These are phyloP conservation scores for Dentiscutata heterogama DNA, from an alignment of 371 early-diverging fungal genomes.

Conservation along the genomic window DNA sequence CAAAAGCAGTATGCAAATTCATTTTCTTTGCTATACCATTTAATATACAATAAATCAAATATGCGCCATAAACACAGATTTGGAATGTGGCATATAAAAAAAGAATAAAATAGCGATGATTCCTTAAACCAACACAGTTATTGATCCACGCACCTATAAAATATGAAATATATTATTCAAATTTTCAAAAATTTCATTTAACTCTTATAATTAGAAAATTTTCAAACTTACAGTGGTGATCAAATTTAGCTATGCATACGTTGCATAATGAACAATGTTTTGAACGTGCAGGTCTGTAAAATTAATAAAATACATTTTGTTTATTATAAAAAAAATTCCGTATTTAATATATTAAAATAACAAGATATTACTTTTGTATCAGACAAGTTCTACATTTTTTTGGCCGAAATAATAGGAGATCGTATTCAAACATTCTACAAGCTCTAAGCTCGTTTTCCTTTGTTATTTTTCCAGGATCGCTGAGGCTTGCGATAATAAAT, in stretches of 20 bases:
- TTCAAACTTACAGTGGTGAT: slow-evolving; percentile 72
- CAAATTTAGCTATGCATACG: slow-evolving; percentile 72
- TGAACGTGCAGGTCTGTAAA: slow-evolving; percentile 73
- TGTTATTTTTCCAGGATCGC: slow-evolving; percentile 75
- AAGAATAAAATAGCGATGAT: slow-evolving; percentile 75
- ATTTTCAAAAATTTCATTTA: background rate
- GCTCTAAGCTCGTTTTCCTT: slow-evolving; percentile 64
- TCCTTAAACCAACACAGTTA: slow-evolving; percentile 78
- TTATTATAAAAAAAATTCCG: background rate
- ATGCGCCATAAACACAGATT: slow-evolving; percentile 75
- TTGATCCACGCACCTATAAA: slow-evolving; percentile 76
- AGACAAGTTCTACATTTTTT: slow-evolving; percentile 75
- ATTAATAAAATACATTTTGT: background rate
- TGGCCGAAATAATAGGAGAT: slow-evolving; percentile 70
- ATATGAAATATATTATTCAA: background rate
- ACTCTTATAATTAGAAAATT: background rate
- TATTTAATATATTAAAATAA: background rate
- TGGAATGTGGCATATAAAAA: slow-evolving; percentile 70
- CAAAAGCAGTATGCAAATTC: slow-evolving; percentile 61
- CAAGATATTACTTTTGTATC: slow-evolving; percentile 64
- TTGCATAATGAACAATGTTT: slow-evolving; percentile 83
- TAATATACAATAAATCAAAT: slow-evolving; percentile 67
- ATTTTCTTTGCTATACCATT: slow-evolving; percentile 61
- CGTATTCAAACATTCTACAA: slow-evolving; percentile 67
- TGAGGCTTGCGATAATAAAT: slow-evolving; percentile 66